phyloP scores from a whole-genome alignment of 2,329 filamentous ascomycete species.

The Sclerotinia minor region DNA sequence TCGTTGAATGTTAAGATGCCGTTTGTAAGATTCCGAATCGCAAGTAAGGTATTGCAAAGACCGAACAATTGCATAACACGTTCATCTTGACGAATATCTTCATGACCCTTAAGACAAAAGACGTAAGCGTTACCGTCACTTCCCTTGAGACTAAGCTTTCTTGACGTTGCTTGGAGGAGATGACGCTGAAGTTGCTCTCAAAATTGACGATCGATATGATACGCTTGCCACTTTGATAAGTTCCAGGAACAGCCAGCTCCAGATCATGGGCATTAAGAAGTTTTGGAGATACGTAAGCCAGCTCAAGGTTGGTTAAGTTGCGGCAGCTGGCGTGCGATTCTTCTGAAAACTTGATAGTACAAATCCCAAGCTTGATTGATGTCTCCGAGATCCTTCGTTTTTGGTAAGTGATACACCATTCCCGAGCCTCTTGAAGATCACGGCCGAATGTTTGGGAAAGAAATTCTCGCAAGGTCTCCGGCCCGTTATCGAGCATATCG shows the following conservation, averaged over 20 bases:
- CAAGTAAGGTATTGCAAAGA: slow-evolving; percentile 92
- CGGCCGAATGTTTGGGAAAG: slow-evolving; percentile 95
- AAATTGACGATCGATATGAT: slow-evolving; percentile 87
- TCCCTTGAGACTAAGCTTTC: slow-evolving; percentile 83
- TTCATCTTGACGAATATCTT: slow-evolving; percentile 98
- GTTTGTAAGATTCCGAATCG: slow-evolving; percentile 95
- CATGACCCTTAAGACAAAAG: slow-evolving; percentile 95
- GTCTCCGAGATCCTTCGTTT: slow-evolving; percentile 86
- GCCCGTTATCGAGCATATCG: slow-evolving; percentile 84
- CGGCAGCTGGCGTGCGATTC: slow-evolving; percentile 88
- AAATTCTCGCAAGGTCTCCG: slow-evolving; percentile 94
- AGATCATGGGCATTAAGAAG: slow-evolving; percentile 82
- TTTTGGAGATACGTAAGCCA: slow-evolving; percentile 96
- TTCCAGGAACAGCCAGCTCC: slow-evolving; percentile 93
- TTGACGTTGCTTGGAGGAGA: slow-evolving; percentile 93
- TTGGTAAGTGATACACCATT: slow-evolving; percentile 93
- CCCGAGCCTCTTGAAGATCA: slow-evolving; percentile 89
- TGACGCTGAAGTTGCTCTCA: slow-evolving; percentile 85
- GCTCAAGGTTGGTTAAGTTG: slow-evolving; percentile 89
- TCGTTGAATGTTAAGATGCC: slow-evolving; percentile 92
- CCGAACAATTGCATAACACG: slow-evolving; percentile 99
- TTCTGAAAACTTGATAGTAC: slow-evolving; percentile 97
- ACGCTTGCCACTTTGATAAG: slow-evolving; percentile 75
- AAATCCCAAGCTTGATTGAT: slow-evolving; percentile 98
- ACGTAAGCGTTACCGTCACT: slow-evolving; percentile 87